Conservation (phyloP, 2,329 filamentous ascomycete genomes). For the Thermomyces lanuginosus region DNA sequence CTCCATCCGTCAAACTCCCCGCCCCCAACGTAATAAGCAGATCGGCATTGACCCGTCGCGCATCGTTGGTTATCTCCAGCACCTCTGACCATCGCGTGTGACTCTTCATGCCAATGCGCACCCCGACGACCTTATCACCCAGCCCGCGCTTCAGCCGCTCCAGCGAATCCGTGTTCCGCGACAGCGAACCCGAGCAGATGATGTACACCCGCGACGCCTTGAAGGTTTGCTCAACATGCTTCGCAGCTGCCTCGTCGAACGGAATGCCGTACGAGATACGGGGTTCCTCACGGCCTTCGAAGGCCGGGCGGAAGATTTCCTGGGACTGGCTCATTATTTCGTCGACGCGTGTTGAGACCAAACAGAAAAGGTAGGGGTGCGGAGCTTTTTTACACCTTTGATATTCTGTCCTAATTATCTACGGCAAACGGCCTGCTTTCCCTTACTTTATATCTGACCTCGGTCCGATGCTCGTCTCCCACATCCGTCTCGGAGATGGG, state of each 20-base stretch:
- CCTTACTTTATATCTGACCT: no score
- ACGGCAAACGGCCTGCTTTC: no score
- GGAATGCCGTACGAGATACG: conserved; percentile 33
- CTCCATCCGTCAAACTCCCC: conserved; percentile 40
- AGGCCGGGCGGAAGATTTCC: conserved; percentile 23
- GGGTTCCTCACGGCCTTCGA: conserved; percentile 21
- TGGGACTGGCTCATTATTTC: no score
- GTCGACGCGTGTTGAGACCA: no score
- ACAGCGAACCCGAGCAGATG: conserved; percentile 35
- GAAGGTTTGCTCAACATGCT: conserved; percentile 32
- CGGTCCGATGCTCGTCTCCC: no score
- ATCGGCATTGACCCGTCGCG: conserved; percentile 26
- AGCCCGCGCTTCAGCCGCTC: conserved; percentile 27
- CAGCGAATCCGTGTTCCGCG: conserved; percentile 31
- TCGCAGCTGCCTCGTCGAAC: conserved; percentile 29
- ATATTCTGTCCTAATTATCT: no score
- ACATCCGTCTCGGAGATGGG: no score
- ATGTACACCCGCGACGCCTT: conserved; percentile 34
- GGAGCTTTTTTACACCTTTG: no score
- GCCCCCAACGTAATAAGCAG: conserved; percentile 39
- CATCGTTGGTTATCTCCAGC: conserved; percentile 31
- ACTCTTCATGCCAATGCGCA: conserved; percentile 35
- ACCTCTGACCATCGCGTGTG: conserved; percentile 41
- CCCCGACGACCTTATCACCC: conserved; percentile 28
- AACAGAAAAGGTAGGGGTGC: no score